Evolutionary conservation across 2,329 filamentous ascomycete species (phyloP).

Genomic region (Fusarium gaditjirri): DNA sequence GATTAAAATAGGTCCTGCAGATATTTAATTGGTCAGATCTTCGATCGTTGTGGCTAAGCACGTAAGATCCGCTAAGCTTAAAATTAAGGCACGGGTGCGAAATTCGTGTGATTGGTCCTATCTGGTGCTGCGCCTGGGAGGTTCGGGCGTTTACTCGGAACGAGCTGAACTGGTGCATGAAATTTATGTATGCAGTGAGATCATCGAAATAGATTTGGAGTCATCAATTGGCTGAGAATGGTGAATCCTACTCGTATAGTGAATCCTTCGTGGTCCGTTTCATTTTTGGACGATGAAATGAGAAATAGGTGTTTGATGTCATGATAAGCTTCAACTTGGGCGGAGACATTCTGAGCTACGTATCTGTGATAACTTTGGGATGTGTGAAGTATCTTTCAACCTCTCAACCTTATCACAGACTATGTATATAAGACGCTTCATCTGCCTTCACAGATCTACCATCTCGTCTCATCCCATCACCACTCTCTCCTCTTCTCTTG

Average conservation of each 20-base stretch:
- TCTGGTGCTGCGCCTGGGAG: not conserved
- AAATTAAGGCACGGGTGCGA: not conserved
- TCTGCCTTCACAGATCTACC: not conserved
- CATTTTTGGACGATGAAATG: not conserved
- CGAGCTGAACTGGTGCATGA: not conserved
- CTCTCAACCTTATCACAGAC: not conserved
- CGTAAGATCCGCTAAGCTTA: slow-evolving; percentile 3
- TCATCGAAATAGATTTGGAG: not conserved
- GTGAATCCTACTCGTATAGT: not conserved
- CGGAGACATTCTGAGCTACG: rapidly evolving
- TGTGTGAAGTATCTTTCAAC: too few relatives aligned
- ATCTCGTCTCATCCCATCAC: not conserved
- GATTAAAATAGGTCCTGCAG: not conserved
- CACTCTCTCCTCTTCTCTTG: not conserved
- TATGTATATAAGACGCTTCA: not conserved
- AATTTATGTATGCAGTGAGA: not conserved
- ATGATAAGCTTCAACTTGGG: not conserved
- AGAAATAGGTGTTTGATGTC: not conserved
- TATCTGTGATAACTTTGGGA: not conserved
- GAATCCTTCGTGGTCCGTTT: not conserved
- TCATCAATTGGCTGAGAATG: not conserved
- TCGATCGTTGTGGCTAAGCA: not conserved
- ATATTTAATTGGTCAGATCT: not conserved
- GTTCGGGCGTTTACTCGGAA: not conserved
- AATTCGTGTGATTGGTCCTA: not conserved